Evolutionary conservation across 148 eudicot species (phyloP).

Genomic region (Fallopia convolvulus): DNA sequence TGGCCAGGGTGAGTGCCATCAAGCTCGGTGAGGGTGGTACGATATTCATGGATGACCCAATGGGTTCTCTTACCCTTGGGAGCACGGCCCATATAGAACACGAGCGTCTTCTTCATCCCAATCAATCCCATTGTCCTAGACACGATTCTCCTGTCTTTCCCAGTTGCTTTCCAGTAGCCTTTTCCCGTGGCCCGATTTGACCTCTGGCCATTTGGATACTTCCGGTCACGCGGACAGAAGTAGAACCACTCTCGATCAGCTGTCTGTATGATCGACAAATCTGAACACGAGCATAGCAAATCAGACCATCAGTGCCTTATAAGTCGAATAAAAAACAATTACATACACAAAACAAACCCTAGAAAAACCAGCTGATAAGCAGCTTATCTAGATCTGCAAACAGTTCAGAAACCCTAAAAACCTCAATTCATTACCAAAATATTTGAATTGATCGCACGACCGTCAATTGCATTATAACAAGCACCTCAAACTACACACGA

Average conservation of each 20-base stretch:
- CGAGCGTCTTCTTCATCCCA: conserved; percentile 94
- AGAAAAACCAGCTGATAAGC: neutral
- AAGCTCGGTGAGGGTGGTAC: conserved; percentile 56
- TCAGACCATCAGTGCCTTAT: conserved; percentile 1
- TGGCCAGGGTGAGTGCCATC: conserved; percentile 90
- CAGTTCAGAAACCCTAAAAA: conserved; percentile 7
- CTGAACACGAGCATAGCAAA: conserved; percentile 33
- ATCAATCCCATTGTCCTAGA: conserved; percentile 39
- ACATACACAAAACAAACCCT: neutral
- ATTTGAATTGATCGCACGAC: neutral
- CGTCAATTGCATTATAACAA: neutral
- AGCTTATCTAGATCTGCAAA: conserved; percentile 1
- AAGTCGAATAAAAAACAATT: neutral
- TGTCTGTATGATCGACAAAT: conserved; percentile 54
- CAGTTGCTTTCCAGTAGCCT: conserved; percentile 99
- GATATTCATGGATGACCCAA: conserved; percentile 98
- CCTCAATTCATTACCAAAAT: neutral
- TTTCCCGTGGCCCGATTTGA: conserved; percentile 69
- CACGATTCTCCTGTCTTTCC: conserved; percentile 74
- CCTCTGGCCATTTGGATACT: conserved; percentile 86
- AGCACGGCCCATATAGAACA: conserved; percentile 83
- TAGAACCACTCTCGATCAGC: conserved; percentile 84
- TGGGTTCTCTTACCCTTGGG: conserved; percentile 74
- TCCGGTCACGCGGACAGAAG: conserved; percentile 91
- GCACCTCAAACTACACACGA: neutral